phyloP scores from a whole-genome alignment of 2,329 filamentous ascomycete genomes.

The Hirsutella minnesotensis region DNA sequence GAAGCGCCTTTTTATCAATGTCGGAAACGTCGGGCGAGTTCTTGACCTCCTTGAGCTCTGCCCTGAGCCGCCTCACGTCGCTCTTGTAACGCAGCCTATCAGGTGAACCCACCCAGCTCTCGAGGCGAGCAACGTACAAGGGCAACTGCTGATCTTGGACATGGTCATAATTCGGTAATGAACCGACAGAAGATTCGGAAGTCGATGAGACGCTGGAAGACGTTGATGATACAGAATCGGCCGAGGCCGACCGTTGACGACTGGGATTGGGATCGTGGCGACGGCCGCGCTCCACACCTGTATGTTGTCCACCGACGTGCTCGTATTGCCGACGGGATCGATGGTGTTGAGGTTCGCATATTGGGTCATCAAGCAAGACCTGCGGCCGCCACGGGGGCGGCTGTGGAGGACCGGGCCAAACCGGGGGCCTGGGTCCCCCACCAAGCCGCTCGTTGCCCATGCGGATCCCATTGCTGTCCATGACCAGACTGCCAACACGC shows the following conservation, averaged over 20 bases:
- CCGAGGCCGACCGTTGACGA: constrained; percentile 12
- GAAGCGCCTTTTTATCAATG: constrained; percentile 21
- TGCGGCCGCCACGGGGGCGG: neutral
- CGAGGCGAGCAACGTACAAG: constrained; percentile 29
- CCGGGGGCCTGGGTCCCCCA: neutral
- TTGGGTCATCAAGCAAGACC: neutral
- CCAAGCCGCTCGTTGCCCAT: constrained; percentile 1
- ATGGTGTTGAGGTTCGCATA: neutral
- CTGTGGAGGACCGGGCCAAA: neutral
- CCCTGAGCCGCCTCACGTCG: constrained; percentile 27
- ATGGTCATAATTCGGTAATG: constrained; percentile 41
- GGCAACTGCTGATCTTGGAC: constrained; percentile 36
- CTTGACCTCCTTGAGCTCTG: constrained; percentile 30
- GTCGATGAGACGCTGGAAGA: constrained; percentile 22
- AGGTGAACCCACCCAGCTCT: constrained; percentile 36
- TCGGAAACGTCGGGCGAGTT: constrained; percentile 2
- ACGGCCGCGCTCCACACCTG: neutral
- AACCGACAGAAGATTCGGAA: constrained; percentile 33
- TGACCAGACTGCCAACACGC: constrained; percentile 30
- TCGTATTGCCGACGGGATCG: neutral
- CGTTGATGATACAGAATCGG: constrained; percentile 20
- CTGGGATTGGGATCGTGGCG: constrained; percentile 5
- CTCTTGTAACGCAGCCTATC: constrained; percentile 35
- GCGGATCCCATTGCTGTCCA: constrained; percentile 27
- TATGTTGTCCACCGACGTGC: neutral